phyloP scores from a whole-genome alignment of 1,284 basidiomycete species.

The Irpex sp. region DNA sequence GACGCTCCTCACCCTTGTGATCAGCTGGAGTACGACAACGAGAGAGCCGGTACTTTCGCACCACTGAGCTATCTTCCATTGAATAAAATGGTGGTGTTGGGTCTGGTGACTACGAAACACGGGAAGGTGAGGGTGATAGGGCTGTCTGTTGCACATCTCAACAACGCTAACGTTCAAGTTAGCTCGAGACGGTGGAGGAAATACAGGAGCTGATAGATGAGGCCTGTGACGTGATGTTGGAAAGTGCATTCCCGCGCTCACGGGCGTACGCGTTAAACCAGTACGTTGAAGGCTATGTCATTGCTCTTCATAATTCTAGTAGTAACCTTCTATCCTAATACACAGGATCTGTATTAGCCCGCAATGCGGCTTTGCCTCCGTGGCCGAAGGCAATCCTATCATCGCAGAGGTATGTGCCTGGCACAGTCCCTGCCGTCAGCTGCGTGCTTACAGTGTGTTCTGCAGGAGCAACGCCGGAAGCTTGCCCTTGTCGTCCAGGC shows the following conservation, averaged over 20 bases:
- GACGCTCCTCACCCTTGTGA: conserved; percentile 2
- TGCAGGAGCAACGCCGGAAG: conserved; percentile 37
- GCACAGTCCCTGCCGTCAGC: neutral
- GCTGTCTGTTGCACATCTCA: neutral
- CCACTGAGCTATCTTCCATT: conserved; percentile 63
- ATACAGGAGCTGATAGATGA: conserved; percentile 58
- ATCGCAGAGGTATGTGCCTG: conserved; percentile 44
- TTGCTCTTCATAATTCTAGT: neutral
- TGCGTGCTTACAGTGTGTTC: neutral
- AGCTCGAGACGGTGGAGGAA: conserved; percentile 58
- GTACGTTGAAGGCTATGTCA: conserved; percentile 32
- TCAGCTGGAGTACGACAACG: conserved; percentile 76
- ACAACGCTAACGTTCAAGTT: conserved; percentile 2
- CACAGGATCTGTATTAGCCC: conserved; percentile 61
- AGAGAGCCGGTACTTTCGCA: conserved; percentile 65
- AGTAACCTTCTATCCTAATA: neutral
- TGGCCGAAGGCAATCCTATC: conserved; percentile 63
- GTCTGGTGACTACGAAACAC: conserved; percentile 74
- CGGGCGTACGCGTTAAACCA: conserved; percentile 54
- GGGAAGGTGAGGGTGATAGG: conserved; percentile 36
- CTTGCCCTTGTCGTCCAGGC: conserved; percentile 46
- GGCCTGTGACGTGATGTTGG: conserved; percentile 56
- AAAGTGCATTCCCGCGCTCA: conserved; percentile 48
- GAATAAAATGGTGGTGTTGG: conserved; percentile 68
- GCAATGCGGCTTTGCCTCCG: conserved; percentile 74